Percentiles rank a stretch among this genome's conserved stretches.
Conservation (phyloP, 495 filamentous ascomycete genomes). For the Penicillium daleae region DNA sequence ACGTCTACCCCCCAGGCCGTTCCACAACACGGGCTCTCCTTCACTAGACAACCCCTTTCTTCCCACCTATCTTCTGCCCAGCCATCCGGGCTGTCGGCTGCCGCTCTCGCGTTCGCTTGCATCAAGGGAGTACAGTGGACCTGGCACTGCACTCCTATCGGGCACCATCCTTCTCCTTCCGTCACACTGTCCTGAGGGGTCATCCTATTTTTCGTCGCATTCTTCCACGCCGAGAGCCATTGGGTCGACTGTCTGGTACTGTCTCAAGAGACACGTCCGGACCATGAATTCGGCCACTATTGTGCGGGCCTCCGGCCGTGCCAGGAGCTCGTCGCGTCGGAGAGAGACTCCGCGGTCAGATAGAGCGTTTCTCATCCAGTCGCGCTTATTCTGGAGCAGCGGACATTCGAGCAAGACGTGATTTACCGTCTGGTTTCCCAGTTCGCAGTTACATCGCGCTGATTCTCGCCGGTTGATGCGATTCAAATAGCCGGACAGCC, state of each 20-base stretch:
- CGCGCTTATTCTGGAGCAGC: background rate
- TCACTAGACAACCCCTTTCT: too few species aligned
- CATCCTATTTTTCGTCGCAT: background rate
- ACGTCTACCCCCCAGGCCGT: background rate
- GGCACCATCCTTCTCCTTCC: constrained; percentile 8
- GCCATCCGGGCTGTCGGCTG: background rate
- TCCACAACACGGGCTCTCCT: background rate
- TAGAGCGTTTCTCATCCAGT: background rate
- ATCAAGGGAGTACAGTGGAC: constrained; percentile 10
- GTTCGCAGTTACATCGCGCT: background rate
- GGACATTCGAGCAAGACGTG: background rate
- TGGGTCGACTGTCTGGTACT: background rate
- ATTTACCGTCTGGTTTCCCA: background rate
- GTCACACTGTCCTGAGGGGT: constrained; percentile 5
- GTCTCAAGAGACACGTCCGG: background rate
- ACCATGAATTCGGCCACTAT: background rate
- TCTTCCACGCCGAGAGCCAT: background rate
- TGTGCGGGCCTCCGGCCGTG: background rate
- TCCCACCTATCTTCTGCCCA: too few species aligned
- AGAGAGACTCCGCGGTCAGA: background rate
- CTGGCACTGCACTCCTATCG: too few species aligned
- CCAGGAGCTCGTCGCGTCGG: background rate
- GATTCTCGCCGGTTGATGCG: background rate
- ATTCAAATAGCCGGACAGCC: background rate
- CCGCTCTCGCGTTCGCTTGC: constrained; percentile 4